Percentiles rank a stretch among this genome's conserved stretches.
Conservation (phyloP, 768 basidiomycete genomes). For the Boletus bicolor region DNA sequence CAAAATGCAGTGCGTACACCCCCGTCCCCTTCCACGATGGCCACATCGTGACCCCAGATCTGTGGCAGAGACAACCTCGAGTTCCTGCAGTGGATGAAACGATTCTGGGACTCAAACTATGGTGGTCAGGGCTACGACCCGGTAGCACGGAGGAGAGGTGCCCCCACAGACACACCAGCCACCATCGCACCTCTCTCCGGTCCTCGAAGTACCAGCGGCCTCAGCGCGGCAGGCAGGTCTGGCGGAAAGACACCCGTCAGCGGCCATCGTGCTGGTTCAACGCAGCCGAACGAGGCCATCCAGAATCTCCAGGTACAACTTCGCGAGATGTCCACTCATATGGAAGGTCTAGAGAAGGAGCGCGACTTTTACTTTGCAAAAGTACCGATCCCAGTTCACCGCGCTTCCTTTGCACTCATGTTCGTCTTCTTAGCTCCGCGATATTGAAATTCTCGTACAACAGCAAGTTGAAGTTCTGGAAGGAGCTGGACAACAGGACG, state of each 20-base stretch:
- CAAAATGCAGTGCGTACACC: constrained; percentile 89
- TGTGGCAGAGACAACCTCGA: constrained; percentile 87
- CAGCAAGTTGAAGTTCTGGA: constrained; percentile 66
- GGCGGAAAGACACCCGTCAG: constrained; percentile 73
- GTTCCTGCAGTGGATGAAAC: constrained; percentile 96
- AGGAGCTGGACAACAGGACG: constrained; percentile 52
- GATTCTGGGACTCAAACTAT: constrained; percentile 93
- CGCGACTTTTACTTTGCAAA: constrained; percentile 98
- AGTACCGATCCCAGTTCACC: constrained; percentile 43
- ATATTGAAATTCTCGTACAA: constrained; percentile 94
- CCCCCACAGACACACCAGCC: constrained; percentile 70
- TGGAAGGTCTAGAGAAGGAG: constrained; percentile 95
- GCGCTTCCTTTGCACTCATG: constrained; percentile 5
- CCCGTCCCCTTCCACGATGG: constrained; percentile 1
- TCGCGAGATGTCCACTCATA: constrained; percentile 72
- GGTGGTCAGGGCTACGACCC: constrained; percentile 87
- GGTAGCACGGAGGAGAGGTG: constrained; percentile 75
- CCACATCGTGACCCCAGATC: constrained; percentile 14
- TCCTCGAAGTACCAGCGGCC: constrained; percentile 37
- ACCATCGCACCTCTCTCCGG: constrained; percentile 67
- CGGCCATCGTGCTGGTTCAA: constrained; percentile 64
- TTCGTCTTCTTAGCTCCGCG: constrained; percentile 64
- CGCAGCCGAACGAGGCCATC: constrained; percentile 65
- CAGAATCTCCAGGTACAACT: constrained; percentile 72
- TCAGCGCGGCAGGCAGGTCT: constrained; percentile 41